Base-by-base conservation (phyloP, 192 early-diverging fungal species). In the Backusella liffmaniae region DNA sequence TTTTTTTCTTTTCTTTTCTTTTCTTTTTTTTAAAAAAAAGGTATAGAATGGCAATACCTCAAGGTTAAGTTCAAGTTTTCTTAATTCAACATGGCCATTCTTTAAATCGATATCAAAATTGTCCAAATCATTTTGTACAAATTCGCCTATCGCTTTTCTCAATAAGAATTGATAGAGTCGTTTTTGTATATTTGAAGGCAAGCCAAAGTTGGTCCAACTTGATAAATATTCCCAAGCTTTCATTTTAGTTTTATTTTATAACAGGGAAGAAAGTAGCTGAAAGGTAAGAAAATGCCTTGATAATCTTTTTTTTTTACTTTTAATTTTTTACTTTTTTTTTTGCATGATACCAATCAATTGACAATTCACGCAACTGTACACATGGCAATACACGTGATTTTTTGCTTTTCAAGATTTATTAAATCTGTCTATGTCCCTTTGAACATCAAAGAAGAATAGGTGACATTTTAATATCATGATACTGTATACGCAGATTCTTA, bases 81-180 rank as follows among this genome's bases (percentile, higher is more conserved):
- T 87, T 53, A 97, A 87, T 44, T 90, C 87, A 35, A 97, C 85
- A 32, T 86, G 86, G 3, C 94, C 96, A 51, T 91, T 88, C 36
- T 89, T 88, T 12, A 97, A 86, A 86, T 94, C 90, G 34, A 97
- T 91, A 76, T 97, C 96, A 73, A 96, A 88, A 77, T 95, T 90
- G 46, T 93, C 93, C 65, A 92, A 86, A 62, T 95, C 89, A 59
- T 87, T 80, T 26, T 91, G 89, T 44, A 97, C 84, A 74, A 96
- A 95, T 77, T 93, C 91, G 12, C 96, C 96, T 41, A 97, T 88
- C 13, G 94, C 91, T 67, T 90, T 89, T 59, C 91, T 88, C 32
- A 96, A 81, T 26, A 96, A 83, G 77, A 93, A 96, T 79, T 94
- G 95, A 66, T 92, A 87, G 41, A 97, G 86, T 36, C 92, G 86